Conservation (phyloP, 2,329 filamentous ascomycete genomes). For the Thelonectria discophora region DNA sequence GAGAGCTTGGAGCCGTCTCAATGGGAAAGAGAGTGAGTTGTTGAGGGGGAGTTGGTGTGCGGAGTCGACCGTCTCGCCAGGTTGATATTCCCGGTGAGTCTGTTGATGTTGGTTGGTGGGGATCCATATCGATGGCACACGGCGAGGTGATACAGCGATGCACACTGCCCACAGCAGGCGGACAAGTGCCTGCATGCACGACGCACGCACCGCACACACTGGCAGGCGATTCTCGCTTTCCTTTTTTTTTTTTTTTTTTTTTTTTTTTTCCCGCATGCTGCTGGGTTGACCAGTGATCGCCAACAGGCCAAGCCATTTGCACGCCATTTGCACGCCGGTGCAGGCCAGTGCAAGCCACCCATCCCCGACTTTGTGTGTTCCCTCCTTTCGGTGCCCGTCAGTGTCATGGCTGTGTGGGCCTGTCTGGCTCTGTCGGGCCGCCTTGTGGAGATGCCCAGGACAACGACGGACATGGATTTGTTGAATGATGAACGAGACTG, state of each 20-base stretch:
- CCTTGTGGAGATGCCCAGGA: conserved; percentile 24
- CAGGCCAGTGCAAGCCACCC: not conserved
- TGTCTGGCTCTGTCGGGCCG: conserved; percentile 24
- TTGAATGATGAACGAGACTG: no score
- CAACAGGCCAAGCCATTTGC: not conserved
- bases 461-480: conserved; percentile 21
- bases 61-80: no score
- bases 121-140: no score
- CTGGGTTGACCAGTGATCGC: not conserved
- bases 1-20: not conserved
- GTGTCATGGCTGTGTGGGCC: conserved; percentile 22
- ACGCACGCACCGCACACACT: no score
- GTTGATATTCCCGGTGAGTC: no score
- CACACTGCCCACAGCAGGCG: no score
- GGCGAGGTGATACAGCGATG: no score
- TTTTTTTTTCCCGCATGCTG: not conserved
- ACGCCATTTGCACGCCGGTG: not conserved
- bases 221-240: no score
- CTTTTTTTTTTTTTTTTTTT: not conserved
- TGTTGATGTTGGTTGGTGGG: no score
- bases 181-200: no score
- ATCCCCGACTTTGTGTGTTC: not conserved
- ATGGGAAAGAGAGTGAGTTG: not conserved
- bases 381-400: not conserved
- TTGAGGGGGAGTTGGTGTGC: not conserved